Base-by-base conservation (phyloP, 2,329 filamentous ascomycete species). In the Pseudocercospora macadamiae region DNA sequence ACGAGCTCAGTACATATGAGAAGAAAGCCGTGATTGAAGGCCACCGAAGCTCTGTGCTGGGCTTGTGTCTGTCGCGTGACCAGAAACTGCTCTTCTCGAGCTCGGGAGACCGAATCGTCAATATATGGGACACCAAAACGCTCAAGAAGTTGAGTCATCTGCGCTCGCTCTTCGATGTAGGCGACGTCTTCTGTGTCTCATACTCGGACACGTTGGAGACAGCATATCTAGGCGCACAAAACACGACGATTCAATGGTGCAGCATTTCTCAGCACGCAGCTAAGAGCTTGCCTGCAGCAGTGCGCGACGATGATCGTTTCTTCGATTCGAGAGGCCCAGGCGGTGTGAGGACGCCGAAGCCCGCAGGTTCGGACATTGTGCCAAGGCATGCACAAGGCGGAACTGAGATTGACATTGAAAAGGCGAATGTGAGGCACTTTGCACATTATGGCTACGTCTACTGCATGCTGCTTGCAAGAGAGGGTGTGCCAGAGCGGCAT, bases 361-460 rank as follows among this genome's bases (percentile, higher is more conserved):
- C 89, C 28, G 86, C 83, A 62, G 83, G 86, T 42, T 73, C 78
- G 76, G 72, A 83, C 72, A 72, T 76, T 21, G 70, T 75, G 25
- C 79, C 77, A 26, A 73, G 74, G 19, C 76, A 82, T 63, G 80
- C 79, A 2, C 76, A 79, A 37, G 86, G 86, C 42, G 86, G 86
- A 1, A 83, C 86, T 30, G 83, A 89, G 1, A 78, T 97, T 4
- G 91, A 96, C 71, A 92, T 97, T 59, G 89, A 91, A 69, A 85
- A 87, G 51, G 85, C 89, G 19, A 88, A 93, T 56, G 90, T 96
- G 57, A 85, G 83, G 57, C 89, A 95, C 68, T 99, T 96, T 76
- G 92, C 95, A 1, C 95, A 99, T 74, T 93, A 88, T 74, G 95
- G 96, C 44, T 97, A 97, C 72, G 87, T 99, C 0, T 97, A 97